Evolutionary conservation across 179 eudicot species (phyloP), one percentile per base, ranked within the genome.

Genomic region (Kewa caespitosa): DNA sequence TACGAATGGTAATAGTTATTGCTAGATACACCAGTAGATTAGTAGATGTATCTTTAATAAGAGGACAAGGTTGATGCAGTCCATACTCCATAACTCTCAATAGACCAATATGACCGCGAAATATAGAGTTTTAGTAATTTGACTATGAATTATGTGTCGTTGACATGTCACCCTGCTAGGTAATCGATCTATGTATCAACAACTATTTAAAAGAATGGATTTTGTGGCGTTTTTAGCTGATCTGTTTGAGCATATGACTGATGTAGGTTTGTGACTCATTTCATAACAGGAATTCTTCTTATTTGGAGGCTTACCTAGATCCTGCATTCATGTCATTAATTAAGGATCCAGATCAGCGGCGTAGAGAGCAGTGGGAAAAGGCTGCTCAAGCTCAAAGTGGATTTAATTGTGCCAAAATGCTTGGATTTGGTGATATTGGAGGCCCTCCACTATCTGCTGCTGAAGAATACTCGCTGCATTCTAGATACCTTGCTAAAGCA

Each of bases 281-380:
- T 64, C 72, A 64, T 37, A 34, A 75, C 89, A 95, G 99, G 90
- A 80, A 87, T 79, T 91, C 98, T 5, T 86, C 94, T 34, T 86
- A 86, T 80, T 82, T 93, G 90, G 97, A 89, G 78, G 84, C 94
- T 38, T 95, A 93, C 82, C 75, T 95, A 82, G 99, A 95, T 86
- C 99, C 98, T 65, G 91, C 97, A 70, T 95, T 93, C 78, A 95
- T 95, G 99, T 95, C 99, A 60, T 69, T 91, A 78, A 89, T 91
- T 69, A 95, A 93, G 83, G 97, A 95, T 82, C 99, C 99, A 32
- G 99, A 95, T 83, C 92, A 95, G 80, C 86, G 92, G 73, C 90
- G 98, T 57, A 86, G 77, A 81, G 99, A 95, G 81, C 99, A 87
- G 81, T 93, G 98, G 99, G 96, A 91, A 82, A 95, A 87, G 82